Base-by-base conservation (phyloP, 1,284 basidiomycete species). In the Microbotryomycetes sp. region DNA sequence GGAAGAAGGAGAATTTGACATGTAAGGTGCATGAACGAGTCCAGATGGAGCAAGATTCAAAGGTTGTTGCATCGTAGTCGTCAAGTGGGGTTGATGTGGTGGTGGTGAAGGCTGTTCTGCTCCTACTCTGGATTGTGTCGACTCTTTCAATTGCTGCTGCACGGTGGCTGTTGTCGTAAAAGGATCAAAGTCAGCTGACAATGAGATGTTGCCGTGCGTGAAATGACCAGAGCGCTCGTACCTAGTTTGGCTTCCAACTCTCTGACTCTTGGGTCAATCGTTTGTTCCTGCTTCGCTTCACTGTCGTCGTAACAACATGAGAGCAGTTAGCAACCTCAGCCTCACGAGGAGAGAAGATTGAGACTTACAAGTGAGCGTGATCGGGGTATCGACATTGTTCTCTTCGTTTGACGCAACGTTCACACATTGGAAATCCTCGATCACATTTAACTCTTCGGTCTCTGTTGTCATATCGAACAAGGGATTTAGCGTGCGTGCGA, bases 371-470 rank as follows among this genome's bases (percentile, higher is more conserved):
- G 4, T 28, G 32, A 2, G 47, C 32, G 22, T 36, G 28, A 4
- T 57, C 63, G 25, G 32, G 49, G 25, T 60, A 67, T 4, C 47
- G 49, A 54, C 66, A 67, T 6, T n/a, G 15, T 30, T 67, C 66
- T 23, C 60, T 25, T 2, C 66, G 45, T 46, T 67, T 67, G 6
- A 42, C 36, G 22, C 66, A 67, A 7, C 66, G 31, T 22, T 56
- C 61, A 23, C 66, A 67, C 1, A 48, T 54, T 12, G 66, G 66
- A 49, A 47, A 67, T 0, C 26, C 42, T 15, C 66, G 49, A 25
- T 67, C 65, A 47, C 65, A 67, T 0, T 62, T 59, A 1, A 67
- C 65, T 16, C 62, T 59, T 12, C 63, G 57, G 30, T 67, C 65
- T 19, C 36, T 42, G 36, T 42, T 19, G 19, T 12, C 36, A 19